Evolutionary conservation across 2,329 filamentous ascomycete genomes (phyloP).

Genomic region (Ceratocystis harringtonii): DNA sequence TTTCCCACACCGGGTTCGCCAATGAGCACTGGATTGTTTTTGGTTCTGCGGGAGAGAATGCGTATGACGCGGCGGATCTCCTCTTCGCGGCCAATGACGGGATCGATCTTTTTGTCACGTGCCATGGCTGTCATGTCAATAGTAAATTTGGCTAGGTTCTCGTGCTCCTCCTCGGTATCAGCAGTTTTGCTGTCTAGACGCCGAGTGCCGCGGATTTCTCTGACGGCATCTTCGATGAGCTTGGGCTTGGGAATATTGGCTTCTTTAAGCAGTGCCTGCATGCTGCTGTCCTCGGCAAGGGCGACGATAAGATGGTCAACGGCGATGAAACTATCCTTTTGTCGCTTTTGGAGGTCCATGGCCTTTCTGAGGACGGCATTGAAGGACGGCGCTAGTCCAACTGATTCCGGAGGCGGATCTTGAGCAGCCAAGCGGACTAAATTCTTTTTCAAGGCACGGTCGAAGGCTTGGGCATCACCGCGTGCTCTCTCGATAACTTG

Average conservation of each 20-base stretch:
- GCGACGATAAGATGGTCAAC: constrained; percentile 87
- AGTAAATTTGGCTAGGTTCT: constrained; percentile 95
- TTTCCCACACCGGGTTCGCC: constrained; percentile 97
- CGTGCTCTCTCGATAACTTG: constrained; percentile 90
- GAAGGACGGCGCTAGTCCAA: constrained; percentile 69
- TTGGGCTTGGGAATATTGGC: constrained; percentile 85
- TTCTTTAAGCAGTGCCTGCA: constrained; percentile 64
- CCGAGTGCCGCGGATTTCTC: constrained; percentile 80
- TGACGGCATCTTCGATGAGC: constrained; percentile 76
- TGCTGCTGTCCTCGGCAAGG: constrained; percentile 60
- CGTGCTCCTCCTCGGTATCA: constrained; percentile 80
- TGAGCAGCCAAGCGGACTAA: constrained; percentile 86
- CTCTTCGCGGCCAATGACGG: constrained; percentile 91
- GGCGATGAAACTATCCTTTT: constrained; percentile 89
- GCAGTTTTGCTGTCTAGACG: constrained; percentile 93
- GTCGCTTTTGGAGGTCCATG: constrained; percentile 84
- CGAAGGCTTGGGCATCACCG: constrained; percentile 79
- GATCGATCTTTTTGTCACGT: constrained; percentile 92
- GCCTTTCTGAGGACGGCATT: constrained; percentile 70
- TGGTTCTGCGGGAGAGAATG: constrained; percentile 82
- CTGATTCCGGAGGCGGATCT: constrained; percentile 81
- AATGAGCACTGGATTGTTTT: constrained; percentile 97
- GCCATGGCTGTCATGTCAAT: constrained; percentile 97
- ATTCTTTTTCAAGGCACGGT: constrained; percentile 78
- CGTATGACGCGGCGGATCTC: constrained; percentile 86